Conservation (phyloP, 371 early-diverging fungal genomes). For the Conidiobolus coronatus region DNA sequence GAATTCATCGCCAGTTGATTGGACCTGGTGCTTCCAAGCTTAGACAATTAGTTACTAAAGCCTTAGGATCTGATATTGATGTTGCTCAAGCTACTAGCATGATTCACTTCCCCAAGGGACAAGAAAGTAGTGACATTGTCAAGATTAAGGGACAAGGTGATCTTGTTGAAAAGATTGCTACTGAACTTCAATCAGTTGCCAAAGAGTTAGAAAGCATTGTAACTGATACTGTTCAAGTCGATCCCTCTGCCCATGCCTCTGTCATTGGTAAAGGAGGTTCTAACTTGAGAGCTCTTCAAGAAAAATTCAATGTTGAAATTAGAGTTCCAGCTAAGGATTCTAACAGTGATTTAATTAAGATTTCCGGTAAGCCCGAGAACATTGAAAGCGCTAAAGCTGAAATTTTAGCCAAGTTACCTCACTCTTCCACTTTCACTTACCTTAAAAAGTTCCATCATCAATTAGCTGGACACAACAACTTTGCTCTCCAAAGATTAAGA, state of each 20-base stretch:
- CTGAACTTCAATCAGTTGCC: slow-evolving; percentile 20
- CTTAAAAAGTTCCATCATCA: slow-evolving; percentile 19
- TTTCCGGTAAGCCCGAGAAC: slow-evolving; percentile 30
- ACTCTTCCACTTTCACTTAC: slow-evolving; percentile 12
- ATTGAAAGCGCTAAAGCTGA: slow-evolving; percentile 24
- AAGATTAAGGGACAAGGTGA: slow-evolving; percentile 23
- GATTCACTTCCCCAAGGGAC: slow-evolving; percentile 22
- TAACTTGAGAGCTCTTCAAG: slow-evolving; percentile 25
- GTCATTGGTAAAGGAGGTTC: slow-evolving; percentile 38
- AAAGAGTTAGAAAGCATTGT: slow-evolving; percentile 15
- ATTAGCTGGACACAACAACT: slow-evolving; percentile 16
- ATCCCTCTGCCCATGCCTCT: slow-evolving; percentile 24
- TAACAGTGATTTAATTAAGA: slow-evolving; percentile 14
- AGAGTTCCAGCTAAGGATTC: slow-evolving; percentile 19
- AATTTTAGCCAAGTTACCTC: neutral
- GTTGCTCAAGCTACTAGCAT: slow-evolving; percentile 14
- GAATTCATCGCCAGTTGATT: slow-evolving; percentile 51
- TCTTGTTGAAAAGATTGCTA: slow-evolving; percentile 22
- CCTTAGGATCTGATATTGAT: slow-evolving; percentile 31
- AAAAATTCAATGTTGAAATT: slow-evolving; percentile 24
- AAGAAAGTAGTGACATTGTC: slow-evolving; percentile 15
- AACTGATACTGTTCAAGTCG: slow-evolving; percentile 16
- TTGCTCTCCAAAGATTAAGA: slow-evolving; percentile 18
- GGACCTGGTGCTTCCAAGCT: slow-evolving; percentile 49
- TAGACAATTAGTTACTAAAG: slow-evolving; percentile 30